Evolutionary conservation across 2,329 filamentous ascomycete species (phyloP).

Genomic region (Coniosporium uncinatum): DNA sequence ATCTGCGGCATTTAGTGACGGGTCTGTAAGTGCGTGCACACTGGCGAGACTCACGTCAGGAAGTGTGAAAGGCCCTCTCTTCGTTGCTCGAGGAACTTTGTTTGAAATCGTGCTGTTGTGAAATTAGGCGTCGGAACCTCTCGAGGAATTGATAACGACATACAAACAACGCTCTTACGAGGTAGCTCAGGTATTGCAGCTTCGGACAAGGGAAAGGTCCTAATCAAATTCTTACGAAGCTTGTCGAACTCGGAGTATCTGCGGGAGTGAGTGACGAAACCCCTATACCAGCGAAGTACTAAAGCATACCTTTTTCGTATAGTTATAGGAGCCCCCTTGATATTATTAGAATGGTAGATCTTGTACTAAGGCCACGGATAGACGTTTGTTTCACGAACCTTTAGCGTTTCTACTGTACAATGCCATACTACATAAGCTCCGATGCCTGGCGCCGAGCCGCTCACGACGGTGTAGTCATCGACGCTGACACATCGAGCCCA

Average conservation of each 20-base stretch:
- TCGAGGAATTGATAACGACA: slow-evolving; percentile 17
- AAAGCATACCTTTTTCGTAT: slow-evolving; percentile 49
- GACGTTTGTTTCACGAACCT: slow-evolving; percentile 60
- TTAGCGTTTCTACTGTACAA: slow-evolving; percentile 80
- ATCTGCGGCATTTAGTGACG: slow-evolving; percentile 46
- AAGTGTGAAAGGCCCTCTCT: slow-evolving; percentile 86
- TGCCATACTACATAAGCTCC: slow-evolving; percentile 98
- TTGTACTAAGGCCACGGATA: slow-evolving; percentile 2
- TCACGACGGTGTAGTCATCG: slow-evolving; percentile 56
- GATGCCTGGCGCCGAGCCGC: slow-evolving; percentile 47
- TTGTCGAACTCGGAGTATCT: slow-evolving; percentile 94
- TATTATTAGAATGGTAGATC: slow-evolving; percentile 4
- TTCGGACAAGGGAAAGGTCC: slow-evolving; percentile 78
- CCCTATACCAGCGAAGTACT: no score
- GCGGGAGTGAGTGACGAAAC: no score
- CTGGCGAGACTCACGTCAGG: slow-evolving; percentile 62
- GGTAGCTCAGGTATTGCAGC: slow-evolving; percentile 87
- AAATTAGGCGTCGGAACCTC: slow-evolving; percentile 10
- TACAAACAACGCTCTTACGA: slow-evolving; percentile 86
- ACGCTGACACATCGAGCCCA: slow-evolving; percentile 59
- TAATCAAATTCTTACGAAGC: slow-evolving; percentile 65
- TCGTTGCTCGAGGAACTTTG: slow-evolving; percentile 80
- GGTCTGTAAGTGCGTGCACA: slow-evolving; percentile 1
- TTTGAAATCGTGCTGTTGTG: slow-evolving; percentile 57
- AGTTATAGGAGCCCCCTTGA: slow-evolving; percentile 48